Conservation (phyloP, 2,329 filamentous ascomycete species). For the Colletotrichum sp. region DNA sequence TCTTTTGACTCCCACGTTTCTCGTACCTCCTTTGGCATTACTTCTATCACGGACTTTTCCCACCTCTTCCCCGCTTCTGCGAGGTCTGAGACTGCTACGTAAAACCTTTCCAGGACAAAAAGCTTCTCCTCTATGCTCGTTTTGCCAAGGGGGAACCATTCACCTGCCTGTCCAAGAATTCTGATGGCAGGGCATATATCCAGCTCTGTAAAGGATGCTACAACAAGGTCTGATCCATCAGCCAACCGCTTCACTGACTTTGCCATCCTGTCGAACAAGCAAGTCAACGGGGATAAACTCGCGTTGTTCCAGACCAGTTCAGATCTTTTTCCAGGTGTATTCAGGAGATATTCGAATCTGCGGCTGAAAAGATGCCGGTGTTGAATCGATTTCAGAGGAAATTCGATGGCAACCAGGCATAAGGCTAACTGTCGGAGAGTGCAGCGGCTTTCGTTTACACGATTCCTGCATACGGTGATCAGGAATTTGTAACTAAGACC, state of each 20-base stretch:
- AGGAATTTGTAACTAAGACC: background rate
- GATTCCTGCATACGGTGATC: background rate
- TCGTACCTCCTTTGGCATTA: background rate
- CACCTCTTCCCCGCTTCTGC: background rate
- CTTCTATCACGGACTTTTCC: background rate
- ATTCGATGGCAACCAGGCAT: background rate
- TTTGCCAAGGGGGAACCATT: background rate
- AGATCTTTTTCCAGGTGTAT: background rate
- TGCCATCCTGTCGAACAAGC: background rate
- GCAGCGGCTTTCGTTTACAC: background rate
- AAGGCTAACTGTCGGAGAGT: background rate
- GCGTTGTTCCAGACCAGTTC: background rate
- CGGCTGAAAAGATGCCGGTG: background rate
- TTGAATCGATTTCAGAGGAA: background rate
- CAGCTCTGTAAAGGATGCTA: background rate
- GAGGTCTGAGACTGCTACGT: background rate
- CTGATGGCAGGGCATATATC: background rate
- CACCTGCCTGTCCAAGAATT: background rate
- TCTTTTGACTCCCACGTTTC: background rate
- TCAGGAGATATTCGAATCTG: background rate
- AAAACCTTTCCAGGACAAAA: background rate
- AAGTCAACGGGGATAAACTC: background rate
- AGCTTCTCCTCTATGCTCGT: background rate
- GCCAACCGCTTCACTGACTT: background rate
- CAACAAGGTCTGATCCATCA: background rate